phyloP scores from a whole-genome alignment of 345 rosid genomes.

The Gossypium longicalyx region DNA sequence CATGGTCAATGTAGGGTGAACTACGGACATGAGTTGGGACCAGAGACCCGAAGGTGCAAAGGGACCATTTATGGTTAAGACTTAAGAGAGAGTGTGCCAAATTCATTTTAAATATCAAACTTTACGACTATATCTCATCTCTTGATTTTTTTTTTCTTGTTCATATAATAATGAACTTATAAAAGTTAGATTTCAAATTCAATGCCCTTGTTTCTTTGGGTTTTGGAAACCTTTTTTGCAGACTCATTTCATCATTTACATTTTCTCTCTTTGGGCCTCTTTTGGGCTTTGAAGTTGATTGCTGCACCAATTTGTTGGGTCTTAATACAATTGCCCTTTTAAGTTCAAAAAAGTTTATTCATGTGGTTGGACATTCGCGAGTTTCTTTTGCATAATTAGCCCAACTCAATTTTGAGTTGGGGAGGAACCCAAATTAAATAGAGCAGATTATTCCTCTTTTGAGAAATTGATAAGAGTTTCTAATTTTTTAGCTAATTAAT shows the following conservation, averaged over 20 bases:
- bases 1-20: slow-evolving; percentile 47
- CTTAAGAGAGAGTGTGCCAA: slow-evolving; percentile 14
- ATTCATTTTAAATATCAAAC: neutral
- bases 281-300: neutral
- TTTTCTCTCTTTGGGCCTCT: neutral
- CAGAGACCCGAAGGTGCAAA: neutral
- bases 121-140: slow-evolving; percentile 9
- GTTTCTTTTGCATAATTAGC: neutral
- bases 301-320: neutral
- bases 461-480: too few species aligned
- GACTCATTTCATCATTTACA: neutral
- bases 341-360: neutral
- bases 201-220: neutral
- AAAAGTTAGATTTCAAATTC: too few species aligned
- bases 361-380: neutral
- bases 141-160: too few species aligned
- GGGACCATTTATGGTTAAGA: neutral
- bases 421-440: neutral
- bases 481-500: too few species aligned
- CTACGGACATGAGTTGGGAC: slow-evolving; percentile 44
- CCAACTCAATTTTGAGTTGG: neutral
- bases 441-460: too few species aligned
- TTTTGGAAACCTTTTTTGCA: neutral
- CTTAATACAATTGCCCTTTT: neutral
- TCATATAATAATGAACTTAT: too few species aligned